Evolutionary conservation across 768 basidiomycete species (phyloP), one percentile per base, ranked within the genome.

Genomic region (Hypholoma sublateritium): DNA sequence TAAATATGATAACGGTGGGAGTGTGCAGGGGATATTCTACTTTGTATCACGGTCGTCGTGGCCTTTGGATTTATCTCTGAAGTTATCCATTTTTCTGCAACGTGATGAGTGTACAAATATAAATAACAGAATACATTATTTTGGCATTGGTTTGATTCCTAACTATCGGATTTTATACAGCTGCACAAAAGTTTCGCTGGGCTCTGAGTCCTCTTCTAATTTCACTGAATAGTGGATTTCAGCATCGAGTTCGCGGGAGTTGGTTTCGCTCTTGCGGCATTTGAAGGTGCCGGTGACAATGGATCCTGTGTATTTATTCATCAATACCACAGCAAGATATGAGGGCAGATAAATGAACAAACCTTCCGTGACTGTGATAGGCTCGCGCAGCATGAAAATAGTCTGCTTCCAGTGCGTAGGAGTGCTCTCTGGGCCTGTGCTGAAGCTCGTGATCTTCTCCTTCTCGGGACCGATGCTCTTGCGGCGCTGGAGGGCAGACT

Each of bases 381-480:
- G 90, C 54, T 94, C 85, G 45, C 82, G 77, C 56, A 99, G 77
- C 62, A 98, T 71, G 72, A 99, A 97, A 2, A 93, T 64, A 0
- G 96, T 94, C 68, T 99, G 96, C 69, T 94, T 95, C 96, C 96
- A 98, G 69, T 99, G 96, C 24, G 95, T 98, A 9, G 92, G 85
- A 21, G 84, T 83, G 56, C 91, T 95, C 63, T 74, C 74, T 9
- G 96, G 95, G 0, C 96, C 93, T 0, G 96, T 98, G 63, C 92
- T 95, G 72, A 99, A 92, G 69, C 89, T 92, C 5, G 80, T 83
- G 7, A 85, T 75, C 36, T 73, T 76, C 56, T 79, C 78, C 58
- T 75, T 78, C 50, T 71, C 75, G 3, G 71, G 72, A n/a, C 80
- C 77, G 5, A 77, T 62, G 67, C 88, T 89, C 57, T 81, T 79